Evolutionary conservation across 495 filamentous ascomycete genomes (phyloP), one percentile per base, ranked within the genome.

Genomic region (Trichoderma erinaceum): DNA sequence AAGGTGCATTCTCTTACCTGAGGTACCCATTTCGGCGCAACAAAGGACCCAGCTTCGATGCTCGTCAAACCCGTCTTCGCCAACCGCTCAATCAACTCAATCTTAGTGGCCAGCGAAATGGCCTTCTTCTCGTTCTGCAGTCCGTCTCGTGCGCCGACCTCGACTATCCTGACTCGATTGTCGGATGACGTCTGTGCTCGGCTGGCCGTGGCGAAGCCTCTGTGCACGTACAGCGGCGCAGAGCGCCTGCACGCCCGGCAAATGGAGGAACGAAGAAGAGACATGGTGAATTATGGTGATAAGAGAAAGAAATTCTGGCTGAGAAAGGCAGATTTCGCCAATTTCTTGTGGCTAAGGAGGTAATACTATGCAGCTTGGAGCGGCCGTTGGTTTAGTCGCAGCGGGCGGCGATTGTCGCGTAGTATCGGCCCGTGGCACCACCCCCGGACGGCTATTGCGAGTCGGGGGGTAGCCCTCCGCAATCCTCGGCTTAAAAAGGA

Each of bases 1-100:
- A 43, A 61, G 65, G 18, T 29, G 15, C 6, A 48, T 68, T 23
- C 43, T 70, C 78, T 66, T 76, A 95, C 92, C 85, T 97, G 96
- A 35, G 95, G 95, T 25, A 97, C 93, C 95, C 95, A 98, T 90
- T 97, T 97, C 10, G 93, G 93, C 65, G 90, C 85, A 10, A 98
- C 94, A 76, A 99, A 99, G 3, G 92, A 93, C 2, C 95, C 95
- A 27, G 95, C 95, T 77, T 99, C 95, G 70, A 99, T 97, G 58
- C 89, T 90, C 4, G 83, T 84, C 25, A 99, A 80, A 0, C 95
- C 95, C 0, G 94, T 95, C 72, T 85, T 86, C n/a, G 93, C 90
- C 52, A 99, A 80, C 67, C 86, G 83, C 70, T 88, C 81, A 64
- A 97, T 90, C 67, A 98, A 78, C 69, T 96, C 87, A 44, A 98